Conservation (phyloP, 306 rosid species). For the Canavalia ensiformis region DNA sequence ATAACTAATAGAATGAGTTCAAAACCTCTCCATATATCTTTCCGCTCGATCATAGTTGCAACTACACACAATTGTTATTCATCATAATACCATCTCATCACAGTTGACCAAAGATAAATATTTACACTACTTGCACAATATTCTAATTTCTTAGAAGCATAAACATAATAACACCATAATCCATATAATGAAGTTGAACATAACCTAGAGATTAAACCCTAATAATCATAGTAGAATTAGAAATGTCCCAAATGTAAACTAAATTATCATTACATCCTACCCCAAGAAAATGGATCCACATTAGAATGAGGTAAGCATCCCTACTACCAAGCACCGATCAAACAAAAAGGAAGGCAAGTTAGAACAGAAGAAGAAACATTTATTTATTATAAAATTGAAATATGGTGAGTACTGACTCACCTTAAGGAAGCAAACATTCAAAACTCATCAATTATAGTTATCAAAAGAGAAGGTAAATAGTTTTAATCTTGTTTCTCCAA, state of each 20-base stretch:
- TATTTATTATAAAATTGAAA: conserved; percentile 36
- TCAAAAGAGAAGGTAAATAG: conserved; percentile 59
- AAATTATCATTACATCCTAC: conserved; percentile 90
- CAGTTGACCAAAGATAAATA: too few relatives aligned
- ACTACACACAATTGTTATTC: too few relatives aligned
- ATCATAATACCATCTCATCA: too few relatives aligned
- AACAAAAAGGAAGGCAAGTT: conserved; percentile 10
- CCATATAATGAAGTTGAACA: conserved; percentile 43
- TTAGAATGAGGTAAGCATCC: conserved; percentile 51
- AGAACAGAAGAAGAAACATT: conserved; percentile 27
- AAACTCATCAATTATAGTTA: conserved; percentile 70
- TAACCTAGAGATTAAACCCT: conserved; percentile 87
- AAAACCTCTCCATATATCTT: too few relatives aligned
- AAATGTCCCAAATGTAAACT: conserved; percentile 81
- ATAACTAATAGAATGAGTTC: too few relatives aligned
- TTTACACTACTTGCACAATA: too few relatives aligned
- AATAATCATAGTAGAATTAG: conserved; percentile 60
- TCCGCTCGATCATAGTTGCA: too few relatives aligned
- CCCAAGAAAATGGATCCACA: conserved; percentile 64
- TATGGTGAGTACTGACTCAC: conserved; percentile 45
- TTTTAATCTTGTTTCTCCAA: conserved; percentile 83
- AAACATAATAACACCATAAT: background rate
- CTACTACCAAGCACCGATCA: conserved; percentile 46
- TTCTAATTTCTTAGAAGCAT: too few relatives aligned
- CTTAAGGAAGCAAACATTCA: conserved; percentile 87